Conservation (phyloP, 306 rosid genomes). For the Prunus kanzakura region DNA sequence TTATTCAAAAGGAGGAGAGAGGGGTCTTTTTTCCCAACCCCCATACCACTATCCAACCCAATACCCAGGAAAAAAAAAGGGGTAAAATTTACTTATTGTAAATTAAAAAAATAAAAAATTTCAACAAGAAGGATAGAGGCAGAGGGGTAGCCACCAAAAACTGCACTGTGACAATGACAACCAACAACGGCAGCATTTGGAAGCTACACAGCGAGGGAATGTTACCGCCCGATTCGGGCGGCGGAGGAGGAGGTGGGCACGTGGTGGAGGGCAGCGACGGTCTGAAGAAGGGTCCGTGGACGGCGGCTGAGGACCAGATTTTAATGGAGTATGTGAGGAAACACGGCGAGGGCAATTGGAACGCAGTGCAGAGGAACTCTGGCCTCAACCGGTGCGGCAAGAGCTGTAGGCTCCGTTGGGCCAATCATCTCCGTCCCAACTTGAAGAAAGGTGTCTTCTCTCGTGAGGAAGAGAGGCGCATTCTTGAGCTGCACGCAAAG, state of each 20-base stretch:
- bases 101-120: too few relatives aligned
- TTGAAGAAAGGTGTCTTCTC: slow-evolving; percentile 78
- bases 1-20: neutral
- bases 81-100: neutral
- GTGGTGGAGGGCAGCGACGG: slow-evolving; percentile 11
- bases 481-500: slow-evolving; percentile 72
- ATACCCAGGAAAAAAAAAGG: neutral
- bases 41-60: neutral
- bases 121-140: too few relatives aligned
- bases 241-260: neutral
- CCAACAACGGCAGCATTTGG: slow-evolving; percentile 9
- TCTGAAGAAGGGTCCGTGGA: slow-evolving; percentile 90
- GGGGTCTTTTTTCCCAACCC: neutral
- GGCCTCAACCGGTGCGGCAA: slow-evolving; percentile 83
- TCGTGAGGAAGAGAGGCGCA: slow-evolving; percentile 70
- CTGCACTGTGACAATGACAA: neutral
- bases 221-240: slow-evolving; percentile 4
- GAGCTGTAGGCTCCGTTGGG: slow-evolving; percentile 96
- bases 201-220: slow-evolving; percentile 19
- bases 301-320: slow-evolving; percentile 68
- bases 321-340: slow-evolving; percentile 71
- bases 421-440: slow-evolving; percentile 81
- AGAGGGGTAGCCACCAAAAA: neutral
- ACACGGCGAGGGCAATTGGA: slow-evolving; percentile 96
- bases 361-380: slow-evolving; percentile 62